Base-by-base conservation (phyloP, 352 stramenopile species). In the Aphanomyces invadans region DNA sequence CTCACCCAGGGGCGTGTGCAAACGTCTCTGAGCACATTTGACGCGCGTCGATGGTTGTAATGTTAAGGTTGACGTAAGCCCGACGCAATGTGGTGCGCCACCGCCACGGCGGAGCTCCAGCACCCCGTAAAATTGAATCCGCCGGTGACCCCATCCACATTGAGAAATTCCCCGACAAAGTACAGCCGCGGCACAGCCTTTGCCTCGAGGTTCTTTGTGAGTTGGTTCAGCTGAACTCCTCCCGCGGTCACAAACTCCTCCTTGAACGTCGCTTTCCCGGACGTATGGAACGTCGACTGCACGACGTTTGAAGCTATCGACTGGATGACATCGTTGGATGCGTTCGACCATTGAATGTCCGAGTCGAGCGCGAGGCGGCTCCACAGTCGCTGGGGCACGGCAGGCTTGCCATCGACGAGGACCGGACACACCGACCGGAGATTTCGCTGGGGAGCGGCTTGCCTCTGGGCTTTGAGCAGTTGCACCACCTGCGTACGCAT, bases 241-340 rank as follows among this genome's bases (percentile, higher is more conserved):
- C 87, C 87, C 12, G 78, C 81, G 23, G 86, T 96, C 0, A 95
- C 86, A 74, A 96, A 96, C 72, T 96, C 87, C 38, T 95, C 87
- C 61, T 94, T 95, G 69, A 89, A 90, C 28, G 76, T 78, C 9
- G 76, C 73, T 64, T 80, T 80, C 26, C 72, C 72, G 11, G 64
- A 73, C 25, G 63, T 68, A n/a, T 15, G 23, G 10, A 71, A 46
- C 2, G 21, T 46, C 21, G 49, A 65, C 33, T 48, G 55, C 3
- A 17, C n/a, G 26, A 67, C 39, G 42, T 56, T 49, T 15, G 25
- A 5, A 1, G 65, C 65, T 23, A 71, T 36, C 17, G 55, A 42
- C 29, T 48, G 33, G 12, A 42, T 2, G 26, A 48, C 21, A 17
- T 53, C 28, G 17, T 65, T 62, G 5, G 56, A 59, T 3, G 38